Evolutionary conservation across 306 rosid species (phyloP).

Genomic region (Lablab purpureus): DNA sequence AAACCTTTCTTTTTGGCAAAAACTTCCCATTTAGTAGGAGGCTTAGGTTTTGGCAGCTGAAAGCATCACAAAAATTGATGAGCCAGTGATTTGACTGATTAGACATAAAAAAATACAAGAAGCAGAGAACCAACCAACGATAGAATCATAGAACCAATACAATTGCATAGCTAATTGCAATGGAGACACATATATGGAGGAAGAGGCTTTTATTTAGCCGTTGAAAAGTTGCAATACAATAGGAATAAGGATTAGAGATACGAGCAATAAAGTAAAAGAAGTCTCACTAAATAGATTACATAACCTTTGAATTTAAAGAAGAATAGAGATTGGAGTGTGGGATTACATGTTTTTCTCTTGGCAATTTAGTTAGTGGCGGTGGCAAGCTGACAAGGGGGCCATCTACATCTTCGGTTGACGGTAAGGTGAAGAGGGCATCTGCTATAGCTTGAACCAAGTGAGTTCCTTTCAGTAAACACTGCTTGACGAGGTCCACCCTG

Average conservation of each 20-base stretch:
- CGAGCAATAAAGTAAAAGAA: not conserved
- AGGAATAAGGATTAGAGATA: not conserved
- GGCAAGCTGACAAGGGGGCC: constrained; percentile 90
- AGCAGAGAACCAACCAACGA: not conserved
- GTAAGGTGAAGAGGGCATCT: constrained; percentile 68
- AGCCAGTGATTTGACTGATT: not conserved
- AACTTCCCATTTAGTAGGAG: constrained; percentile 91
- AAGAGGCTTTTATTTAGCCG: not conserved
- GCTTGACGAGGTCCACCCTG: constrained; percentile 71
- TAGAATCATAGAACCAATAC: not conserved
- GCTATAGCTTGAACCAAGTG: constrained; percentile 84
- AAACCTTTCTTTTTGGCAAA: constrained; percentile 88
- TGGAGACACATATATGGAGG: not conserved
- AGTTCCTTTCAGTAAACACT: constrained; percentile 72
- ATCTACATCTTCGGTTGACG: constrained; percentile 75
- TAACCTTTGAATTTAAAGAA: not conserved
- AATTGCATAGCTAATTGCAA: not conserved
- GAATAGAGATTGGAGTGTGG: not conserved
- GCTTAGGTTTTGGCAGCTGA: constrained; percentile 83
- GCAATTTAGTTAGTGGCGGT: constrained; percentile 70
- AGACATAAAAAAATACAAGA: not conserved
- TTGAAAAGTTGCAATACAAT: constrained; percentile 9
- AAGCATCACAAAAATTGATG: constrained; percentile 32
- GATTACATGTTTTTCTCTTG: constrained; percentile 86
- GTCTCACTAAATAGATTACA: not conserved